Evolutionary conservation across 176 grass and related monocot genomes (phyloP).

Genomic region (Elymus sibiricus): DNA sequence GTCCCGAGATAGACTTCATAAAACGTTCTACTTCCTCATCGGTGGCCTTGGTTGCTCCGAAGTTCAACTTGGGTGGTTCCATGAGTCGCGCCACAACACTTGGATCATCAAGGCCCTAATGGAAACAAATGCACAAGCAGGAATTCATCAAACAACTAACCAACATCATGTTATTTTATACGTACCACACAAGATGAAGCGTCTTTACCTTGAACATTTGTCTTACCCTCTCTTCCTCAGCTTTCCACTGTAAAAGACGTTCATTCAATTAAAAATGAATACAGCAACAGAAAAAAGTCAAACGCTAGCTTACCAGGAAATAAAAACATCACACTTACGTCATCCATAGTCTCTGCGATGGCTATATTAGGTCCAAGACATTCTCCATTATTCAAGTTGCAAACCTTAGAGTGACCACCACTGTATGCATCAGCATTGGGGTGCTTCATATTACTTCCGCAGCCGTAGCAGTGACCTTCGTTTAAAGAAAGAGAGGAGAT

Average conservation of each 20-base stretch:
- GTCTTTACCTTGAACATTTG: not conserved
- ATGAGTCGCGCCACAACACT: not conserved
- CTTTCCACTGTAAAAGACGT: not conserved
- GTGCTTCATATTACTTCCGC: not conserved
- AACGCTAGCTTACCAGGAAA: not conserved
- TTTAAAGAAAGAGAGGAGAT: not conserved
- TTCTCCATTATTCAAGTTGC: not conserved
- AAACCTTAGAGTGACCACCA: not conserved
- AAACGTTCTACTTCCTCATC: not conserved
- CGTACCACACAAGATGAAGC: not conserved
- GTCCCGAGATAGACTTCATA: not conserved
- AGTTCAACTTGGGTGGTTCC: not conserved
- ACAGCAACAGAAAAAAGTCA: not conserved
- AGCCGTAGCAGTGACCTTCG: not conserved
- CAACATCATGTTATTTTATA: not conserved
- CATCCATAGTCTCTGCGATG: not conserved
- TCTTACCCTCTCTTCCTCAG: not conserved
- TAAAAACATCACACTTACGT: not conserved
- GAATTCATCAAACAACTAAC: not conserved
- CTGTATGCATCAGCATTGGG: not conserved
- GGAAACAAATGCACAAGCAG: not conserved
- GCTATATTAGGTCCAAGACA: not conserved
- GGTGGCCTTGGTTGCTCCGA: not conserved
- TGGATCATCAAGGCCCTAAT: not conserved
- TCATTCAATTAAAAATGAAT: not conserved